Conservation (phyloP, 495 filamentous ascomycete species). For the Podospora anserina region DNA sequence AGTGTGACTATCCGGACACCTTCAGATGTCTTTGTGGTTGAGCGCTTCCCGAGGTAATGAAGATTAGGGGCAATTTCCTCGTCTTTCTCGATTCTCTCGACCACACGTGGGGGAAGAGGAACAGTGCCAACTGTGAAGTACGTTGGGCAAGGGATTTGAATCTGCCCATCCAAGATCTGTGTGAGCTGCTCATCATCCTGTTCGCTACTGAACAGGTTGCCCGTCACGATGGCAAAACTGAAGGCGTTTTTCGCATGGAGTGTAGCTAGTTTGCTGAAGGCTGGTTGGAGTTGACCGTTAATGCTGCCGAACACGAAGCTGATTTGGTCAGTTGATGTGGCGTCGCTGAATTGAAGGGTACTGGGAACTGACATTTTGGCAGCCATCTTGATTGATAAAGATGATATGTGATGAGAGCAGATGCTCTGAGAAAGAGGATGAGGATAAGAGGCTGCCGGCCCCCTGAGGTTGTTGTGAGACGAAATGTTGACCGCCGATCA, state of each 20-base stretch:
- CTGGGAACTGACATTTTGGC: constrained; percentile 33
- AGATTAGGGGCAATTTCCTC: constrained; percentile 84
- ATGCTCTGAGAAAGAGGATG: background rate
- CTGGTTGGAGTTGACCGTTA: constrained; percentile 66
- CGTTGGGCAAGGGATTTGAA: constrained; percentile 70
- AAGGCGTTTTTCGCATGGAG: constrained; percentile 84
- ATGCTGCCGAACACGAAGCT: constrained; percentile 80
- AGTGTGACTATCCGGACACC: constrained; percentile 80
- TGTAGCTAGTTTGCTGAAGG: constrained; percentile 73
- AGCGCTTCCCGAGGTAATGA: constrained; percentile 81
- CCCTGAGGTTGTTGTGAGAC: background rate
- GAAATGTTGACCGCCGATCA: background rate
- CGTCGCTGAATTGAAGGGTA: constrained; percentile 12
- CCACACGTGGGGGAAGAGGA: constrained; percentile 62
- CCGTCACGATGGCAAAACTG: constrained; percentile 75
- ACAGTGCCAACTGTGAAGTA: constrained; percentile 79
- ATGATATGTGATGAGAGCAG: background rate
- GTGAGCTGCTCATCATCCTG: constrained; percentile 54
- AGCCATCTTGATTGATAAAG: constrained; percentile 21
- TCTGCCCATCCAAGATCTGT: constrained; percentile 64
- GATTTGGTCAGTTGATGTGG: constrained; percentile 34
- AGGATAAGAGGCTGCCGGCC: background rate
- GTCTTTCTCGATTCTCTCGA: constrained; percentile 66
- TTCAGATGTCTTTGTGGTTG: constrained; percentile 80
- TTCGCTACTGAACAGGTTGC: constrained; percentile 71